These are phyloP conservation scores for Veloporphyrellus conicus DNA, from an alignment of 1,284 basidiomycete genomes.

Conservation along the genomic window DNA sequence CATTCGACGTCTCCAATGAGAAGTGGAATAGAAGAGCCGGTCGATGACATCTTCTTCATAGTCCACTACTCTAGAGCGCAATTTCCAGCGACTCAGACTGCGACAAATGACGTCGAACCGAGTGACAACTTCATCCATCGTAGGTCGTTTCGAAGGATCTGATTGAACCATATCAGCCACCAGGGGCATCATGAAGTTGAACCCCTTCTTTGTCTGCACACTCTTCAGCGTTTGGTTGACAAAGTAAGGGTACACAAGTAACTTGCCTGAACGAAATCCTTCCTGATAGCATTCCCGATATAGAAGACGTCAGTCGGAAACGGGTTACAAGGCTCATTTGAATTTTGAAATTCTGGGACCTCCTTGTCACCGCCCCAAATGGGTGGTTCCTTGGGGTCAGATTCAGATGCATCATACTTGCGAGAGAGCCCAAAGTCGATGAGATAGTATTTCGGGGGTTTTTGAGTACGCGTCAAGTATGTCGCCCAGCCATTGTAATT, in stretches of 20 bases:
- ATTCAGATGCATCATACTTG: too few species aligned
- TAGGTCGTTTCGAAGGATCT: conserved; percentile 25
- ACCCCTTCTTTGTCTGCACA: background rate
- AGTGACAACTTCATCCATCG: conserved; percentile 15
- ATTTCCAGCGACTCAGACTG: background rate
- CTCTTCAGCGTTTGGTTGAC: too few species aligned
- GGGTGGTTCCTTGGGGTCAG: too few species aligned
- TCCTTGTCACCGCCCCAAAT: too few species aligned
- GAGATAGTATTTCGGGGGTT: conserved; percentile 4
- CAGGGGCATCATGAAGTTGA: conserved; percentile 28
- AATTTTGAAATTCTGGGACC: too few species aligned
- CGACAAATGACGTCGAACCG: conserved; percentile 6
- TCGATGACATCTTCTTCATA: conserved; percentile 3
- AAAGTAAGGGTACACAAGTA: too few species aligned
- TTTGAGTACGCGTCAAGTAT: conserved; percentile 14
- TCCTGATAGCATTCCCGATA: too few species aligned
- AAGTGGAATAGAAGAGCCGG: background rate
- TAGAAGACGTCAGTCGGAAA: too few species aligned
- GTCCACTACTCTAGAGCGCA: conserved; percentile 14
- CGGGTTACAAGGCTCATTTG: too few species aligned
- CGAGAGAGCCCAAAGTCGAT: too few species aligned
- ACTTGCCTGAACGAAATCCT: too few species aligned
- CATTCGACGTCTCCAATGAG: conserved; percentile 15
- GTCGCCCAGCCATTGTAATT: conserved; percentile 3
- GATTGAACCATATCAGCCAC: conserved; percentile 25